Conservation (phyloP, 2,329 filamentous ascomycete species). For the Paraconiothyrium brasiliense region DNA sequence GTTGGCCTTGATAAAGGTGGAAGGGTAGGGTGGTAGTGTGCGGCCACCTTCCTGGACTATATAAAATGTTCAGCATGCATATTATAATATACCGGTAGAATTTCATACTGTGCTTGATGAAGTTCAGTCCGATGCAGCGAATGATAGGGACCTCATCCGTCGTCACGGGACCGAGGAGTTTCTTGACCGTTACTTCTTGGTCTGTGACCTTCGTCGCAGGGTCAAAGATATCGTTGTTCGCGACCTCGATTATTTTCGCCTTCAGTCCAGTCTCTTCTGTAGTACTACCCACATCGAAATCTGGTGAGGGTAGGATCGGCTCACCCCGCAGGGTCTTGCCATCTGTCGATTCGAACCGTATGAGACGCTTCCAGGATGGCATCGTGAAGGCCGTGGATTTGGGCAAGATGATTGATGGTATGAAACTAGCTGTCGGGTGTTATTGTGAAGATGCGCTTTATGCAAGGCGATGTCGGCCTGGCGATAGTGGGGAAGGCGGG, state of each 20-base stretch:
- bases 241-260: conserved; percentile 59
- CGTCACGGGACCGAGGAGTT: conserved; percentile 63
- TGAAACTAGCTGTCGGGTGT: no score
- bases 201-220: conserved; percentile 62
- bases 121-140: conserved; percentile 68
- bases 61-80: neutral
- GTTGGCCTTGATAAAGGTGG: conserved; percentile 61
- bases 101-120: conserved; percentile 63
- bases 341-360: conserved; percentile 64
- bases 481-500: conserved; percentile 18
- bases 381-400: conserved; percentile 12
- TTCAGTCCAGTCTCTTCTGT: conserved; percentile 60
- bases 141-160: conserved; percentile 64
- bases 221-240: conserved; percentile 62
- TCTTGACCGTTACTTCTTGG: conserved; percentile 63
- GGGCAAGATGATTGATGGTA: neutral
- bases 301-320: conserved; percentile 56
- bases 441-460: neutral
- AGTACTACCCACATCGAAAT: conserved; percentile 61
- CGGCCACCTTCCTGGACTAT: conserved; percentile 63
- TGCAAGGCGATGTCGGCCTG: conserved; percentile 16
- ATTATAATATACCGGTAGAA: neutral
- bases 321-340: conserved; percentile 62
- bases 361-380: conserved; percentile 60
- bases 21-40: conserved; percentile 60